Evolutionary conservation across 768 basidiomycete genomes (phyloP).

Genomic region (Suillus alpinus): DNA sequence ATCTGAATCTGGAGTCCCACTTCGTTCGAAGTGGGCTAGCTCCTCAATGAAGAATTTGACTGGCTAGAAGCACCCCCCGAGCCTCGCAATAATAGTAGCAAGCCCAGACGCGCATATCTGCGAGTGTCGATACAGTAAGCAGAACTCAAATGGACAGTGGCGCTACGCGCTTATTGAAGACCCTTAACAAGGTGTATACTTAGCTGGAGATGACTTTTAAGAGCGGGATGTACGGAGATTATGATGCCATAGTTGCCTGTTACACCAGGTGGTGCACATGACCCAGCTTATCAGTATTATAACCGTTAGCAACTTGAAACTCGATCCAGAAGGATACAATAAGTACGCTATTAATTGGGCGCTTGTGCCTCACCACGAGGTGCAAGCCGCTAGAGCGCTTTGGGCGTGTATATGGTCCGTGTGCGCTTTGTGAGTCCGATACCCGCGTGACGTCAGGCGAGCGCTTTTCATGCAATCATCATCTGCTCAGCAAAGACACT

Average conservation of each 20-base stretch:
- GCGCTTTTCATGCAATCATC: background rate
- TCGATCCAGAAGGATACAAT: background rate
- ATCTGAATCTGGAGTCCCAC: background rate
- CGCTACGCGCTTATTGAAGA: too few relatives aligned
- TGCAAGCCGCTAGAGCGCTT: background rate
- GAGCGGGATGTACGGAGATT: constrained; percentile 1
- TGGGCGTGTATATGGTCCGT: too few relatives aligned
- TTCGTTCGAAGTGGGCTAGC: background rate
- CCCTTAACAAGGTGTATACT: background rate
- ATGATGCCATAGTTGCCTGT: background rate
- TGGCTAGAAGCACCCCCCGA: background rate
- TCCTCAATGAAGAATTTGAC: background rate
- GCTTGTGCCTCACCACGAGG: background rate
- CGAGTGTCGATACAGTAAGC: too few relatives aligned
- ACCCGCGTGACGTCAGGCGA: background rate
- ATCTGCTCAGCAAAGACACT: background rate
- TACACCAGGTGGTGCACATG: background rate
- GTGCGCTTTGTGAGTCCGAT: too few relatives aligned
- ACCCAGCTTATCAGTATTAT: background rate
- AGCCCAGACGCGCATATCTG: too few relatives aligned
- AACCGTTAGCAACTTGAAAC: background rate
- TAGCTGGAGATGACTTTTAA: background rate
- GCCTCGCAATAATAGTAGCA: background rate
- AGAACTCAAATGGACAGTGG: too few relatives aligned
- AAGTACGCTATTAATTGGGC: background rate